phyloP scores from a whole-genome alignment of 2,329 filamentous ascomycete species.

The Xylaria multiplex region DNA sequence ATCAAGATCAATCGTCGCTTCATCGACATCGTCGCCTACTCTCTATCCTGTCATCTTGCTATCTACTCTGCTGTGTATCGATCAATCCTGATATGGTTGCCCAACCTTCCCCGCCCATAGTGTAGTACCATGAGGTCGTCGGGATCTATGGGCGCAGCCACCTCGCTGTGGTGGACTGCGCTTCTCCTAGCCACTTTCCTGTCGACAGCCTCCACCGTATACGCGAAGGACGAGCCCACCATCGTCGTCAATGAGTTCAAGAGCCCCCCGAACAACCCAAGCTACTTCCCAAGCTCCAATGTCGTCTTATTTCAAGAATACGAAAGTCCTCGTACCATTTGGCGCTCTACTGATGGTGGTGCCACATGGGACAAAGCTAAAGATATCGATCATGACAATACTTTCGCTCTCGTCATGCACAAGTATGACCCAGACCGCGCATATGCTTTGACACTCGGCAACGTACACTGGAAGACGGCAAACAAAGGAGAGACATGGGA shows the following conservation, averaged over 20 bases:
- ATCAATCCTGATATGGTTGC: constrained; percentile 57
- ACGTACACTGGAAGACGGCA: constrained; percentile 82
- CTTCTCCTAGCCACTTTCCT: constrained; percentile 48
- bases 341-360: constrained; percentile 84
- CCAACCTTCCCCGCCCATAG: constrained; percentile 41
- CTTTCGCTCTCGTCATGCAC: constrained; percentile 76
- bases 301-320: constrained; percentile 79
- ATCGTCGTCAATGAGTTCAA: constrained; percentile 74
- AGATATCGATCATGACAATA: constrained; percentile 70
- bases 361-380: constrained; percentile 76
- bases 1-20: not conserved
- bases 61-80: constrained; percentile 9
- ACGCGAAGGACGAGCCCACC: constrained; percentile 72
- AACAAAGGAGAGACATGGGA: constrained; percentile 86
- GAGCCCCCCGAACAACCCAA: constrained; percentile 72
- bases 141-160: constrained; percentile 57
- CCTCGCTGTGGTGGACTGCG: constrained; percentile 53
- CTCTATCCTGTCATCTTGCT: not conserved
- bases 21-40: constrained; percentile 14
- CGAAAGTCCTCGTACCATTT: constrained; percentile 68
- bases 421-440: constrained; percentile 81
- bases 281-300: constrained; percentile 93
- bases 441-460: constrained; percentile 76
- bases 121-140: constrained; percentile 65
- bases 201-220: constrained; percentile 47